Conservation (phyloP, 192 early-diverging fungal species). For the Gaertneriomyces semiglobifer region DNA sequence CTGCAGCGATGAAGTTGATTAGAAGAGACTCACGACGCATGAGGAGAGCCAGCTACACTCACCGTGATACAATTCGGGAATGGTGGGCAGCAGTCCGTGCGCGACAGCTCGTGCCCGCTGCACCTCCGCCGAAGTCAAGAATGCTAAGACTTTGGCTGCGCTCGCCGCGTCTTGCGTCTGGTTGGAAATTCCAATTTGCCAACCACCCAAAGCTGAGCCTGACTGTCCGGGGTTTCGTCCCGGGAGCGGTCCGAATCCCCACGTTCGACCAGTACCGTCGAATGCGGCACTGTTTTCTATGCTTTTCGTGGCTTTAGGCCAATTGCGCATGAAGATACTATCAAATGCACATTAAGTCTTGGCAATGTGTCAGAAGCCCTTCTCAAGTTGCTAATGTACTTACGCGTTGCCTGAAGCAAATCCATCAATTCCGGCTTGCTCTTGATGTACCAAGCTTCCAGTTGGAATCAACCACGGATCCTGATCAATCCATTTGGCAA, state of each 20-base stretch:
- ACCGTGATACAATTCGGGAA: constrained; percentile 24
- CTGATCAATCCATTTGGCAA: constrained; percentile 10
- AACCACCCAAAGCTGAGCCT: constrained; percentile 26
- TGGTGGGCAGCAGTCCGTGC: constrained; percentile 15
- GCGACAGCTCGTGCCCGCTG: constrained; percentile 14
- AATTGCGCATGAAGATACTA: constrained; percentile 10
- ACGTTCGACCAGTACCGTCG: background rate
- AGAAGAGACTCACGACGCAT: background rate
- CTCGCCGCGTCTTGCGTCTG: constrained; percentile 16
- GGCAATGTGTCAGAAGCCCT: background rate
- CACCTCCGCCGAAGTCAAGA: constrained; percentile 12
- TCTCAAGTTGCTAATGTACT: background rate
- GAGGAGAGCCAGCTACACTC: background rate
- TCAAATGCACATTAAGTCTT: background rate
- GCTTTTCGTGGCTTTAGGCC: background rate
- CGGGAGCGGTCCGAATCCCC: constrained; percentile 3
- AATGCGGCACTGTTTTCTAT: background rate
- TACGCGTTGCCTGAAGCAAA: constrained; percentile 13
- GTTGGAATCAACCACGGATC: constrained; percentile 9
- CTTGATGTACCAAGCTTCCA: background rate
- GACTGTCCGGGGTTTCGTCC: background rate
- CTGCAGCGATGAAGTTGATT: background rate
- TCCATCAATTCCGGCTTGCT: constrained; percentile 1
- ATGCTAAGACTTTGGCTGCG: constrained; percentile 7
- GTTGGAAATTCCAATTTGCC: constrained; percentile 30